Percentiles rank a stretch among this genome's conserved stretches.
Conservation (phyloP, 2,329 filamentous ascomycete species). For the Pseudogymnoascus verrucosus region DNA sequence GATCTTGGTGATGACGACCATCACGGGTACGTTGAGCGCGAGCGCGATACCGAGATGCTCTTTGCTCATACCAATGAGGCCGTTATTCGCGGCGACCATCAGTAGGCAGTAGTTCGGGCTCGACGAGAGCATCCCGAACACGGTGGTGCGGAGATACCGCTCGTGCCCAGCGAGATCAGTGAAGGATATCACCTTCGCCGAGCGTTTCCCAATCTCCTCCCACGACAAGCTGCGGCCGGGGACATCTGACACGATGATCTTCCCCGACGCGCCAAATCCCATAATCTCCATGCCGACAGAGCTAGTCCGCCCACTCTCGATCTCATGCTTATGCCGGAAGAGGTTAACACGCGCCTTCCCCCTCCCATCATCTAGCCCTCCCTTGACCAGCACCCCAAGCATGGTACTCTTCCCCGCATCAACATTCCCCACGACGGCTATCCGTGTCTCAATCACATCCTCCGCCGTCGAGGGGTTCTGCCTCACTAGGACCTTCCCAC, state of each 20-base stretch:
- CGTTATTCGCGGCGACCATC: conserved; percentile 98
- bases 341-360: conserved; percentile 91
- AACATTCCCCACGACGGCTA: conserved; percentile 95
- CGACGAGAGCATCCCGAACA: conserved; percentile 88
- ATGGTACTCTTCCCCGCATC: conserved; percentile 97
- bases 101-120: conserved; percentile 95
- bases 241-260: conserved; percentile 72
- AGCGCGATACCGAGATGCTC: conserved; percentile 94
- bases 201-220: conserved; percentile 95
- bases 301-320: conserved; percentile 89
- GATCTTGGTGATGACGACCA: conserved; percentile 97
- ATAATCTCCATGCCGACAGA: conserved; percentile 99
- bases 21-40: conserved; percentile 90
- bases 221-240: conserved; percentile 84
- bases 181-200: conserved; percentile 94
- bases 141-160: conserved; percentile 87
- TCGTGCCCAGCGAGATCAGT: conserved; percentile 94
- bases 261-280: conserved; percentile 84
- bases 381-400: conserved; percentile 91
- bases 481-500: conserved; percentile 81
- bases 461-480: conserved; percentile 66
- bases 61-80: conserved; percentile 94
- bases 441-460: conserved; percentile 87
- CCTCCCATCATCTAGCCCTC: conserved; percentile 86
- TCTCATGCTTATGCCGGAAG: conserved; percentile 96